These are phyloP conservation scores for Exophiala alcalophila DNA, from an alignment of 2,329 filamentous ascomycete species.

Conservation along the genomic window DNA sequence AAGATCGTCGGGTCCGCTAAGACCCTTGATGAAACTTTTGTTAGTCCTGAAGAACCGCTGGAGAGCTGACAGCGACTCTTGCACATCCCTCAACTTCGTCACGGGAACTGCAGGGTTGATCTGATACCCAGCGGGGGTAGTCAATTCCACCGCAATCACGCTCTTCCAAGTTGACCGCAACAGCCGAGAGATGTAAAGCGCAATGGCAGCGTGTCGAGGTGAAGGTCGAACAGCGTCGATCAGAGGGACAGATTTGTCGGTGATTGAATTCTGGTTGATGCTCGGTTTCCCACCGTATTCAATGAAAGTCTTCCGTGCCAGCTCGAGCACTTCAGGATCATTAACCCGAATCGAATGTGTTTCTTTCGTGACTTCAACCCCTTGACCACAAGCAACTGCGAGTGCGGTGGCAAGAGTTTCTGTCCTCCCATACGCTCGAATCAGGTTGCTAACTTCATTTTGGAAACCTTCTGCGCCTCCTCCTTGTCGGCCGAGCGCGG, in stretches of 20 bases:
- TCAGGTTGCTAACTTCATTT: constrained; percentile 76
- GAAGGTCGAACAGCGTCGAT: constrained; percentile 84
- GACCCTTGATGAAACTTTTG: constrained; percentile 83
- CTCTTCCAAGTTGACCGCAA: constrained; percentile 85
- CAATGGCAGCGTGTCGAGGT: constrained; percentile 81
- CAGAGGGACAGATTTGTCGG: constrained; percentile 59
- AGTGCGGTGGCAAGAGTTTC: constrained; percentile 89
- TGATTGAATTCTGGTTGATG: constrained; percentile 71
- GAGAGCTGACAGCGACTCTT: constrained; percentile 75
- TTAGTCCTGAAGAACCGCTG: constrained; percentile 83
- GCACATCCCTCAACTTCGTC: constrained; percentile 69
- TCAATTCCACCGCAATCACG: constrained; percentile 61
- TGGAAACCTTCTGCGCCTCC: constrained; percentile 78
- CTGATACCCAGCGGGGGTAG: constrained; percentile 56
- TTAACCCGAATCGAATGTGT: constrained; percentile 67
- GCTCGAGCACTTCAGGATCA: constrained; percentile 81
- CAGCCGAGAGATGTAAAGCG: constrained; percentile 83
- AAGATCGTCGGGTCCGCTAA: constrained; percentile 87
- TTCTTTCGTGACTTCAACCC: constrained; percentile 72
- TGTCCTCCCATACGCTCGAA: constrained; percentile 77
- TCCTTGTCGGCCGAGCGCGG: constrained; percentile 70
- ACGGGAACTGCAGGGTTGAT: constrained; percentile 66
- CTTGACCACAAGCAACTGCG: constrained; percentile 92
- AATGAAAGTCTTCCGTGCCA: constrained; percentile 82
- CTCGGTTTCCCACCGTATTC: constrained; percentile 87